These are phyloP conservation scores for Scedosporium dehoogii DNA, from an alignment of 2,329 filamentous ascomycete species.

Conservation along the genomic window DNA sequence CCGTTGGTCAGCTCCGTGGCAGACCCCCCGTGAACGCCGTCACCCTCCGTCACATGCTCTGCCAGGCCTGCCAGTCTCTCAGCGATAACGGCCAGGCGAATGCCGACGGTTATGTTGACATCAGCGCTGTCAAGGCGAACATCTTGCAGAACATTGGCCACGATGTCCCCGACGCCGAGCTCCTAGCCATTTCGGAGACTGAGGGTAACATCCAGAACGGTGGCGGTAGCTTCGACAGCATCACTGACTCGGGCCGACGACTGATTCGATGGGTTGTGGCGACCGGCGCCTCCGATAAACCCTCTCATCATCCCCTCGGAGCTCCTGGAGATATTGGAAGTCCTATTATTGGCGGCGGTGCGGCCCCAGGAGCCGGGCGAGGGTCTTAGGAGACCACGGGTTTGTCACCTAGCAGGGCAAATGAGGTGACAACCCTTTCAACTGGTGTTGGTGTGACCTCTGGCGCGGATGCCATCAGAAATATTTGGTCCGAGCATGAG, in stretches of 20 bases:
- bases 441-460: background rate
- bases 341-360: constrained; percentile 25
- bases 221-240: constrained; percentile 74
- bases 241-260: constrained; percentile 32
- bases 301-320: constrained; percentile 35
- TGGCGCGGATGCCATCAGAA: background rate
- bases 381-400: background rate
- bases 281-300: constrained; percentile 33
- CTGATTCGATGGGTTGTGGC: constrained; percentile 49
- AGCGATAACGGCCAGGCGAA: constrained; percentile 27
- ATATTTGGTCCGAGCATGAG: no score
- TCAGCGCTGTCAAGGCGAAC: constrained; percentile 56
- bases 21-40: constrained; percentile 25
- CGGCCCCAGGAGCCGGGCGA: background rate
- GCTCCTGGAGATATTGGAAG: constrained; percentile 63
- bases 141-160: constrained; percentile 44
- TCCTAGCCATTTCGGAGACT: constrained; percentile 80
- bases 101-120: constrained; percentile 57
- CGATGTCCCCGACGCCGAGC: constrained; percentile 44
- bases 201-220: constrained; percentile 81
- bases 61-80: constrained; percentile 63
- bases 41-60: constrained; percentile 62
- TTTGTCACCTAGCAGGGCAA: background rate
- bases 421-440: background rate
- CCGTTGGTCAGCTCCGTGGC: constrained; percentile 11